Conservation (phyloP, 495 filamentous ascomycete species). For the Penicillium riverlandense region DNA sequence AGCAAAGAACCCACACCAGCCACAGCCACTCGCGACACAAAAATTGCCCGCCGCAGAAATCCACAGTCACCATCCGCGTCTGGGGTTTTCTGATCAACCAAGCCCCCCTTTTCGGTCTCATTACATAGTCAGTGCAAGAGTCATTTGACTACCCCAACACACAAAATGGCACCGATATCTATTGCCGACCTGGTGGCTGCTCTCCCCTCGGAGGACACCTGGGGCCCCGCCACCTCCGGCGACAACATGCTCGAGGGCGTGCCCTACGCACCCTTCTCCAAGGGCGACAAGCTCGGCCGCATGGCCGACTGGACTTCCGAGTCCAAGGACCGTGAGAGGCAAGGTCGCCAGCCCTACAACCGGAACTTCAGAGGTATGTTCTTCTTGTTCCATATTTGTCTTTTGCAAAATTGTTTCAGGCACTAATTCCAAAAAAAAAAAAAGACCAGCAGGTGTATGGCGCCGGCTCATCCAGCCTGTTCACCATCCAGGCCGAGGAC, state of each 20-base stretch:
- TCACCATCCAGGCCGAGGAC: constrained; percentile 86
- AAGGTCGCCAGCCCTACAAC: constrained; percentile 80
- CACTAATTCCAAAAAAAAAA: not conserved
- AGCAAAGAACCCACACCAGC: constrained; percentile 13
- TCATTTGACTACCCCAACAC: not conserved
- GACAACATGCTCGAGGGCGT: constrained; percentile 90
- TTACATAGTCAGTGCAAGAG: no score
- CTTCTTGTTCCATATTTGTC: constrained; percentile 1
- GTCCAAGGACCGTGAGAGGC: constrained; percentile 76
- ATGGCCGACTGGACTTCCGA: constrained; percentile 99
- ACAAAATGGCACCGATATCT: constrained; percentile 46
- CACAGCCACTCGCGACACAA: constrained; percentile 40
- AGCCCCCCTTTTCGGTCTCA: constrained; percentile 3
- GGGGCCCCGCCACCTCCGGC: constrained; percentile 75
- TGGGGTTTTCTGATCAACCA: constrained; percentile 5
- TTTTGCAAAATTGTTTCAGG: constrained; percentile 1
- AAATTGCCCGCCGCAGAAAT: constrained; percentile 30
- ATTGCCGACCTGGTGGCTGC: constrained; percentile 53
- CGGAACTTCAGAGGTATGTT: constrained; percentile 79
- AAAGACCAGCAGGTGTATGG: constrained; percentile 95
- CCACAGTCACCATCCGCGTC: constrained; percentile 1
- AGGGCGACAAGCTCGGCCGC: constrained; percentile 95
- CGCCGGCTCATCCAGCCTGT: constrained; percentile 76
- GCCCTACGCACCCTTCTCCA: constrained; percentile 94
- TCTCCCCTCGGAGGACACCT: constrained; percentile 60